Conservation (phyloP, 768 basidiomycete species). For the Boletus edulis region DNA sequence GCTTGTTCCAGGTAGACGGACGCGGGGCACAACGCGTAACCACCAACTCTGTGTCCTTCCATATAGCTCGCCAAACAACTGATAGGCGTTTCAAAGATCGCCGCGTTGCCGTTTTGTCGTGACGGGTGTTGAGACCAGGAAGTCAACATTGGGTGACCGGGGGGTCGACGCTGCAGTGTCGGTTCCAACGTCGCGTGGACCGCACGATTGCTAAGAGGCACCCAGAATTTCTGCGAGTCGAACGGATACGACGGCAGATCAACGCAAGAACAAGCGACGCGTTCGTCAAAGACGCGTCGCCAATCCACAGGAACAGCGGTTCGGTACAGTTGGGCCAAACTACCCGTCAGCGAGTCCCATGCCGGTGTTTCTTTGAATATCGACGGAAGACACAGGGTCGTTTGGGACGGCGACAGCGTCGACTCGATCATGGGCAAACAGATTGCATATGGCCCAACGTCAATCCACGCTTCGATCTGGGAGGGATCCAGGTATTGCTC, state of each 20-base stretch:
- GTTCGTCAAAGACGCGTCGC: conserved; percentile 51
- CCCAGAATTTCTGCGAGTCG: conserved; percentile 54
- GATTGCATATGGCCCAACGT: conserved; percentile 63
- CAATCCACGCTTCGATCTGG: conserved; percentile 52
- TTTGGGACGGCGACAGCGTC: conserved; percentile 26
- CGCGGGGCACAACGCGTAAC: conserved; percentile 58
- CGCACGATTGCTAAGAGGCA: conserved; percentile 39
- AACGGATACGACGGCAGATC: conserved; percentile 68
- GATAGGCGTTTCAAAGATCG: conserved; percentile 56
- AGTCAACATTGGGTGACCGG: conserved; percentile 37
- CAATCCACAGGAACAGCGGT: conserved; percentile 45
- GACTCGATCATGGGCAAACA: conserved; percentile 56
- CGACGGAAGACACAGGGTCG: conserved; percentile 45
- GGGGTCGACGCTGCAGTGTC: conserved; percentile 1
- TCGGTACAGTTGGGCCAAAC: conserved; percentile 49
- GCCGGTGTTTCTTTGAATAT: conserved; percentile 44
- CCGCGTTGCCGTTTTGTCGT: conserved; percentile 30
- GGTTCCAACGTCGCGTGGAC: background rate
- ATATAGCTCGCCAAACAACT: conserved; percentile 43
- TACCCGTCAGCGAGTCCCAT: conserved; percentile 43
- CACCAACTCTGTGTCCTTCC: conserved; percentile 56
- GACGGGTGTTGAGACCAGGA: conserved; percentile 44
- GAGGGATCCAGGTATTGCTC: conserved; percentile 24
- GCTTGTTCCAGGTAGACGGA: conserved; percentile 63
- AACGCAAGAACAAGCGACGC: conserved; percentile 40